Evolutionary conservation across 139 green algal genomes (phyloP), one percentile per base, ranked within the genome.

Genomic region (Raphidocelis subcapitata): DNA sequence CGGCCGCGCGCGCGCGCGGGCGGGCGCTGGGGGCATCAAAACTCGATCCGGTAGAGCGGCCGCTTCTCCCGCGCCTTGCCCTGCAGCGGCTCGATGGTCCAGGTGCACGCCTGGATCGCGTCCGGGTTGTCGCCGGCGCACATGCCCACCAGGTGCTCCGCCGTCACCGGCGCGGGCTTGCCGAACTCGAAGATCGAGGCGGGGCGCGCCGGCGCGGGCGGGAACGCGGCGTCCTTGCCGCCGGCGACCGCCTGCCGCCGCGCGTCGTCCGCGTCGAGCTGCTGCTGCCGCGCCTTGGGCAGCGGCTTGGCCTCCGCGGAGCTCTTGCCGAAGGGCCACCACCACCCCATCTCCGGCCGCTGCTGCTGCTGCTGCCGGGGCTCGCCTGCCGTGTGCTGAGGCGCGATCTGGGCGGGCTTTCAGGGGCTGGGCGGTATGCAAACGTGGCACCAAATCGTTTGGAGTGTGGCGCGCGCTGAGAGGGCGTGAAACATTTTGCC

Each of bases 51-150:
- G 16, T 77, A 77, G n/a, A 56, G 52, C 51, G 70, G 70, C 49
- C 62, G 49, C 62, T 70, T 77, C 44, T 77, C 32, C 57, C 69
- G 54, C 14, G 52, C 54, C 32, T 76, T 76, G 47, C 62, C 70
- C 65, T 79, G 56, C 14, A 61, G 61, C 12, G 64, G 52, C 71
- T 86, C 80, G 16, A 88, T 75, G 1, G 77, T 82, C 83, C 83
- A 88, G 0, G 79, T 84, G 80, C 83, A 88, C 1, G 83, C 83
- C 49, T 88, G 83, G 33, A 88, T 88, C 16, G 80, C 83, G 47
- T 88, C 83, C 41, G 83, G 83, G 55, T 88, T 79, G 26, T 82
- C 76, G 18, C 83, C 83, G 8, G 77, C 79, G 64, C 83, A 88
- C 24, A 86, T 72, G 31, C 83, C 83, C 0, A 75, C 67, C 62